Evolutionary conservation across 2,329 filamentous ascomycete genomes (phyloP).

Genomic region (Scytalidium lignicola): DNA sequence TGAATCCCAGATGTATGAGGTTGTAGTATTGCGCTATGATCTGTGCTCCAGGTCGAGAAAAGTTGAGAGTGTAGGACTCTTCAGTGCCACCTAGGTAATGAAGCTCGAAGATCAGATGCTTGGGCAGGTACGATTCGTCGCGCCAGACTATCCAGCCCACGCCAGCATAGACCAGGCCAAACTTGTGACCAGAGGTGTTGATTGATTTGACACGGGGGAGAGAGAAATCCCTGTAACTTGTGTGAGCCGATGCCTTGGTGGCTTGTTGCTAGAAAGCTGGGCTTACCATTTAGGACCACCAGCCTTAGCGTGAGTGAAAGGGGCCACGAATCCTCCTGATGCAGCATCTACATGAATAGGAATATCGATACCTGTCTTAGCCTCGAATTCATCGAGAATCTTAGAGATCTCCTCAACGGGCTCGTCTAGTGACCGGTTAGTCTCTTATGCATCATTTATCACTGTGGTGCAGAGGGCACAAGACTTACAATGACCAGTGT

Average conservation of each 20-base stretch:
- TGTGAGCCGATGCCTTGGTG: neutral
- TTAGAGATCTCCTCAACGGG: conserved; percentile 63
- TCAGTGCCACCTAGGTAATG: conserved; percentile 69
- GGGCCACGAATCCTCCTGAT: conserved; percentile 56
- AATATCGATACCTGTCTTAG: conserved; percentile 56
- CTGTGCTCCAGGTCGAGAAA: conserved; percentile 65
- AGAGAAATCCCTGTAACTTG: conserved; percentile 46
- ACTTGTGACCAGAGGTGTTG: conserved; percentile 60
- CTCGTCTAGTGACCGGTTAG: conserved; percentile 38
- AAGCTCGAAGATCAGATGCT: conserved; percentile 65
- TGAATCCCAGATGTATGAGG: conserved; percentile 63
- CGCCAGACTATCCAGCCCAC: conserved; percentile 69
- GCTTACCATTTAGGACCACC: conserved; percentile 52
- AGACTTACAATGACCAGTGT: conserved; percentile 57
- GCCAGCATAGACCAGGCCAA: conserved; percentile 60
- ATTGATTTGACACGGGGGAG: conserved; percentile 60
- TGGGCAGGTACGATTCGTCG: conserved; percentile 58
- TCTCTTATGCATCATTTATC: neutral
- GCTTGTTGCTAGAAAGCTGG: neutral
- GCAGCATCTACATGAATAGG: conserved; percentile 64
- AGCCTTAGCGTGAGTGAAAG: conserved; percentile 51
- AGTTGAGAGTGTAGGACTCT: conserved; percentile 66
- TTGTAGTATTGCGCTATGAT: conserved; percentile 71
- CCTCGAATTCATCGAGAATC: conserved; percentile 58
- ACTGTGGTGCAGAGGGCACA: neutral